Conservation (phyloP, 352 stramenopile genomes). For the Globisporangium splendens region DNA sequence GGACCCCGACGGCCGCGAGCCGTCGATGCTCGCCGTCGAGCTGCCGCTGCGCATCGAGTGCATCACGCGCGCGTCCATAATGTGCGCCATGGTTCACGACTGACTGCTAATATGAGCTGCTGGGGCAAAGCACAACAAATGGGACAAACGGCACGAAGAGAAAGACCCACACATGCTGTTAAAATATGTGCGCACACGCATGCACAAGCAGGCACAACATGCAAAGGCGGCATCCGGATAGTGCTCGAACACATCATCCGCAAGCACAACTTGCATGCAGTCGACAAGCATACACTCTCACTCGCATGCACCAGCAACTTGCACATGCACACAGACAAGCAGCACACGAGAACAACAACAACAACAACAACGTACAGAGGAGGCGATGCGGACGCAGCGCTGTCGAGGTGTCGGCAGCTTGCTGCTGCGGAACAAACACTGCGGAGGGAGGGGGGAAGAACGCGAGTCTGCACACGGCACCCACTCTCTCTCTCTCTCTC, state of each 20-base stretch:
- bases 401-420: no score
- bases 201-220: not conserved
- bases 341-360: no score
- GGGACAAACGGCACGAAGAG: not conserved
- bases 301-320: conserved; percentile 4
- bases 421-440: not conserved
- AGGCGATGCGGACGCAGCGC: no score
- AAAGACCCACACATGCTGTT: not conserved
- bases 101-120: no score
- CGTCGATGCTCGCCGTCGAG: conserved; percentile 19
- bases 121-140: not conserved
- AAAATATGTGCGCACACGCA: not conserved
- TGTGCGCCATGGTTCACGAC: conserved; percentile 44
- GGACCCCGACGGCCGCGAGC: conserved; percentile 2
- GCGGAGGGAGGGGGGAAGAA: not conserved
- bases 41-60: conserved; percentile 39
- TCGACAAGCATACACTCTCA: no score
- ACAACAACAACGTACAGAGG: not conserved
- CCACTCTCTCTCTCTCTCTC: no score
- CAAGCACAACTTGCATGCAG: no score
- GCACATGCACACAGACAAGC: not conserved
- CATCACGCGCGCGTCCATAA: conserved; percentile 59
- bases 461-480: no score
- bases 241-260: no score
- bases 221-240: no score